phyloP scores from a whole-genome alignment of 106 monocot species.

The Apostasia ramifera region DNA sequence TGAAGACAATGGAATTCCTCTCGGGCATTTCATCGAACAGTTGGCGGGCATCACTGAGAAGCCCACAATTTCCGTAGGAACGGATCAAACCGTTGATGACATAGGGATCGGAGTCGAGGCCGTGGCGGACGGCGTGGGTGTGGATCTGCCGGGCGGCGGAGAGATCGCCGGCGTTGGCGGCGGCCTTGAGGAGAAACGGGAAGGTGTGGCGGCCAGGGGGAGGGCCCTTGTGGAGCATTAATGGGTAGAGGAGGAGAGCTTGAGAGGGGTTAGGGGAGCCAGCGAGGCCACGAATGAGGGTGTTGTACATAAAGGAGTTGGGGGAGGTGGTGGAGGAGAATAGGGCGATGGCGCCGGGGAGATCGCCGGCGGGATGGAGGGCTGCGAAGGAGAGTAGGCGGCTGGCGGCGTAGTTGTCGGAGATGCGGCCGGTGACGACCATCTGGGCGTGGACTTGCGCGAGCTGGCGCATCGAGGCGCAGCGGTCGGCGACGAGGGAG shows the following conservation, averaged over 20 bases:
- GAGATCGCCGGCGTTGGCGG: conserved; percentile 13
- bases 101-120: conserved; percentile 43
- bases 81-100: conserved; percentile 47
- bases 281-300: conserved; percentile 61
- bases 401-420: conserved; percentile 68
- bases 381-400: conserved; percentile 51
- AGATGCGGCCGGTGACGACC: conserved; percentile 64
- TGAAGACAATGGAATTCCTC: conserved; percentile 47
- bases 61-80: conserved; percentile 22
- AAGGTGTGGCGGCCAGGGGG: conserved; percentile 72
- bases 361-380: conserved; percentile 33
- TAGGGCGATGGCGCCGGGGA: conserved; percentile 35
- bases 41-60: conserved; percentile 21
- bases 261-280: conserved; percentile 24
- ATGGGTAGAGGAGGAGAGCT: conserved; percentile 33
- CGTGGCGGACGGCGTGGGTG: conserved; percentile 29
- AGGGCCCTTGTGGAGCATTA: conserved; percentile 24
- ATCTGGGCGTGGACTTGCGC: conserved; percentile 69
- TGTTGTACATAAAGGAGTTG: conserved; percentile 89
- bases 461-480: conserved; percentile 44
- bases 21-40: conserved; percentile 54
- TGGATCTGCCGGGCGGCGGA: conserved; percentile 36
- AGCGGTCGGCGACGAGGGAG: conserved; percentile 63
- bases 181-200: conserved; percentile 75
- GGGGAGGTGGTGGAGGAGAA: conserved; percentile 36